phyloP scores from a whole-genome alignment of 768 basidiomycete species.

The Suillus ampliporus region DNA sequence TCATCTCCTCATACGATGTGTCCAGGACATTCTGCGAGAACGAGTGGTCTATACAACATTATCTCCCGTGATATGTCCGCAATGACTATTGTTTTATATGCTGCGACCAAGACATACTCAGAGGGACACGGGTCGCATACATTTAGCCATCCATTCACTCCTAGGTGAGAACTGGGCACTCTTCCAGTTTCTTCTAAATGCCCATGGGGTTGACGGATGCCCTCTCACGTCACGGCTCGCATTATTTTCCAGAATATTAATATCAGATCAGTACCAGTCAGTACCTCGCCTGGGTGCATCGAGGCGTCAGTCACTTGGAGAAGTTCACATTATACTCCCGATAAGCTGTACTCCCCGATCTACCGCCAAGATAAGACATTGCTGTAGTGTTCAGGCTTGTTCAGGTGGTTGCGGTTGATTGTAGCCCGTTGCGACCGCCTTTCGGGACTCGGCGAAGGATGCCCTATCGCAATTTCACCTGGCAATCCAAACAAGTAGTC shows the following conservation, averaged over 20 bases:
- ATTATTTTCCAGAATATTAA: neutral
- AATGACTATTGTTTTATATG: neutral
- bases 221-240: constrained; percentile 4
- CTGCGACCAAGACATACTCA: neutral
- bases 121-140: neutral
- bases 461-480: neutral
- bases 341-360: neutral
- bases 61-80: neutral
- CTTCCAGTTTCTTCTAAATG: constrained; percentile 2
- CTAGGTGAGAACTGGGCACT: neutral
- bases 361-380: constrained; percentile 1
- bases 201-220: constrained; percentile 1
- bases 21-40: neutral
- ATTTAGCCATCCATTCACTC: neutral
- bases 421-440: neutral
- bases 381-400: no score
- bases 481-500: neutral
- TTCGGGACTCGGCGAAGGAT: constrained; percentile 1
- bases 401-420: neutral
- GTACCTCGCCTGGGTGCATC: neutral
- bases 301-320: neutral
- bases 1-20: neutral
- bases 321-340: neutral
- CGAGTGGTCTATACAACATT: neutral
- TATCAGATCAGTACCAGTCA: neutral